A percentile compares a stretch with the other conserved stretches of the same genome.
Evolutionary conservation across 2,329 filamentous ascomycete species (phyloP).

Genomic region (Calonectria pseudoturangicola): DNA sequence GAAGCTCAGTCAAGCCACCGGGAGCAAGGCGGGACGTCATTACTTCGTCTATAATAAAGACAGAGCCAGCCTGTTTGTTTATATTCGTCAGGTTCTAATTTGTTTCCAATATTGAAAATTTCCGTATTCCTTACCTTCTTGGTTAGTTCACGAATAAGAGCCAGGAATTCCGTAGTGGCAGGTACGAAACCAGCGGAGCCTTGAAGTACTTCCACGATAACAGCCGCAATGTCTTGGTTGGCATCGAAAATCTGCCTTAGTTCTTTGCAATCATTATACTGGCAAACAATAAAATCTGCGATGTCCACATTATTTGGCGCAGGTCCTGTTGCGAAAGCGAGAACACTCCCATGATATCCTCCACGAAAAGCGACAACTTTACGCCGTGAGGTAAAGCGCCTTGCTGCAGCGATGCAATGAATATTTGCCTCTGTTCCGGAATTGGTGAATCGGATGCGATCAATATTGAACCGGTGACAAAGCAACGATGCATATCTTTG

Average conservation of each 20-base stretch:
- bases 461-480: constrained; percentile 69
- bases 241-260: constrained; percentile 60
- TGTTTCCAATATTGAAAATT: no score
- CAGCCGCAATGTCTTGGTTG: constrained; percentile 68
- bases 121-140: constrained; percentile 41
- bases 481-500: constrained; percentile 66
- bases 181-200: constrained; percentile 73
- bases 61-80: constrained; percentile 55
- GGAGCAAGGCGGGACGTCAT: constrained; percentile 74
- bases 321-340: constrained; percentile 57
- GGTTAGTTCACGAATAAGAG: constrained; percentile 62
- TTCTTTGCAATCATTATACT: constrained; percentile 72
- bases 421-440: constrained; percentile 77
- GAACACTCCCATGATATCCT: constrained; percentile 54
- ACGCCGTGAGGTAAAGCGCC: constrained; percentile 41
- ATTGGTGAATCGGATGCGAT: constrained; percentile 74
- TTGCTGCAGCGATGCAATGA: constrained; percentile 70
- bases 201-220: constrained; percentile 78
- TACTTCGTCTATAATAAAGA: constrained; percentile 80
- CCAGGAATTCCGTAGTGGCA: constrained; percentile 68
- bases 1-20: constrained; percentile 64
- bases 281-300: constrained; percentile 71
- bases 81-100: no score
- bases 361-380: constrained; percentile 69
- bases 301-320: not conserved